A percentile compares a stretch with the other conserved stretches of the same genome.
These are phyloP conservation scores for Ceratocystis destructans DNA, from an alignment of 2,329 filamentous ascomycete genomes.

Conservation along the genomic window DNA sequence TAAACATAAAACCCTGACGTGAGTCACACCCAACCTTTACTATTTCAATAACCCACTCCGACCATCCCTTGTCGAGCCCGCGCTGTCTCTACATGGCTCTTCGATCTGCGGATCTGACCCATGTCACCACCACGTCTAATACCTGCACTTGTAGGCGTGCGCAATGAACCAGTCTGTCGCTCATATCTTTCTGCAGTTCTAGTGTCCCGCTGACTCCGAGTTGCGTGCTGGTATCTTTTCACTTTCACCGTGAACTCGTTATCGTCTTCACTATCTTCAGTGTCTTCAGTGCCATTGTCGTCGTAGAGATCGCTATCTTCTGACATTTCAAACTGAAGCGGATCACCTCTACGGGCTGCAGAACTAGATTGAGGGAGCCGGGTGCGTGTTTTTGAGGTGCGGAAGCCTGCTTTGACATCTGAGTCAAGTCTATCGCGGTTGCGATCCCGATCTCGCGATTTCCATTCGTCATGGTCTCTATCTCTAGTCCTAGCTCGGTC, in stretches of 20 bases:
- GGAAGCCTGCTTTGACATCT: not conserved
- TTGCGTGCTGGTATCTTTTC: not conserved
- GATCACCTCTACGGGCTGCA: not conserved
- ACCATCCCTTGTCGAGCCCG: constrained; percentile 27
- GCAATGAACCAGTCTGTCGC: not conserved
- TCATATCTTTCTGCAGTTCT: constrained; percentile 6
- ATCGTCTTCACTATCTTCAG: not conserved
- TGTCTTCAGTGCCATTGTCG: not conserved
- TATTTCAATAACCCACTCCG: constrained; percentile 12
- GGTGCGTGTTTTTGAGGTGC: not conserved
- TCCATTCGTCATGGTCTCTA: constrained; percentile 1
- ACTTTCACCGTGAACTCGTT: not conserved
- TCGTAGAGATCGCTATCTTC: not conserved
- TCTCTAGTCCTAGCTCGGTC: not conserved
- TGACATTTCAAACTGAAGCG: not conserved
- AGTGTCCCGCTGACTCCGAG: not conserved
- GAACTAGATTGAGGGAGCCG: not conserved
- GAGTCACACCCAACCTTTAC: not conserved
- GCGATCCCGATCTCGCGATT: constrained; percentile 12
- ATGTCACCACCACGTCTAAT: not conserved
- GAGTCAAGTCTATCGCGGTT: constrained; percentile 13
- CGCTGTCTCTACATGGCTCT: constrained; percentile 38
- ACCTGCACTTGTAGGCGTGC: not conserved
- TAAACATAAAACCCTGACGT: not conserved
- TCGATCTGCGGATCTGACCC: constrained; percentile 28